Percentiles rank a stretch among this genome's conserved stretches.
These are phyloP conservation scores for Eucalyptus rudis DNA, from an alignment of 345 rosid genomes.

Conservation along the genomic window DNA sequence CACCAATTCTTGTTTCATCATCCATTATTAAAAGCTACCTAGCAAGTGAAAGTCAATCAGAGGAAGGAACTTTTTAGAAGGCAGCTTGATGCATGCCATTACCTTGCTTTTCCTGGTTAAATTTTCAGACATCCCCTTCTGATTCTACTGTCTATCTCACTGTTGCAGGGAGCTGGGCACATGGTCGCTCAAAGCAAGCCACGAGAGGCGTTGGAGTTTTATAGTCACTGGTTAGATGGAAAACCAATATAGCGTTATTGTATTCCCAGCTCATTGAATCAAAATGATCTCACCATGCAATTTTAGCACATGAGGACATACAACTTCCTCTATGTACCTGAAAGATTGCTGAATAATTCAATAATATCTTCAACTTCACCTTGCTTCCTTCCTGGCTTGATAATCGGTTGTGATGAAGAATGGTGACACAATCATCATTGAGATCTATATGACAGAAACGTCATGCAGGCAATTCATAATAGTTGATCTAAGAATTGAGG, in stretches of 20 bases:
- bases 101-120: background rate
- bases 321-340: background rate
- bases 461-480: background rate
- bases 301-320: background rate
- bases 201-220: constrained; percentile 28
- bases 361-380: background rate
- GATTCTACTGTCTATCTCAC: background rate
- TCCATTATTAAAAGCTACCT: background rate
- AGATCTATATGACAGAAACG: background rate
- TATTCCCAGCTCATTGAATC: background rate
- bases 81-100: background rate
- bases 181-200: constrained; percentile 55
- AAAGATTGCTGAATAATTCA: background rate
- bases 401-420: background rate
- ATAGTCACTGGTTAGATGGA: constrained; percentile 22
- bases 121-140: background rate
- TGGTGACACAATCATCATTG: background rate
- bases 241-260: background rate
- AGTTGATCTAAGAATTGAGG: background rate
- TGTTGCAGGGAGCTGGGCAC: constrained; percentile 51
- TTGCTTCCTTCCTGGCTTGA: background rate
- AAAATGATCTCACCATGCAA: background rate
- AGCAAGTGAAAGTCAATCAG: background rate
- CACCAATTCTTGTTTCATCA: background rate
- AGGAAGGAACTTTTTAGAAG: background rate